Conservation (phyloP, 208 protist genomes). For the Herpetomonas samuelpessoai region DNA sequence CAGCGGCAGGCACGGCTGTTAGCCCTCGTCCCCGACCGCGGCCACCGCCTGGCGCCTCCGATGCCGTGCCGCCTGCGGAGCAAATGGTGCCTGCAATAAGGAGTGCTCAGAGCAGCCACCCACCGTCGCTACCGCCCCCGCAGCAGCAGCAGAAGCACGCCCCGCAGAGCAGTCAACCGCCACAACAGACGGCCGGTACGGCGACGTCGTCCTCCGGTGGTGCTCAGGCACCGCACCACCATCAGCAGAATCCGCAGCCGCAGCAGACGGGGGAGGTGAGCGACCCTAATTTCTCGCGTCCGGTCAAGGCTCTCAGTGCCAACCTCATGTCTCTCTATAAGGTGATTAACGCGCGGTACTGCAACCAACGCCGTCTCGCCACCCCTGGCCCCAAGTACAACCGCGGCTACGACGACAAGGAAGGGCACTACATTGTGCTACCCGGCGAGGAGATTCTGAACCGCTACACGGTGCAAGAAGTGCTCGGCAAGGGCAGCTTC, state of each 20-base stretch:
- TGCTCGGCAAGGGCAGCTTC: slow-evolving; percentile 90
- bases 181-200: too few species aligned
- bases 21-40: too few species aligned
- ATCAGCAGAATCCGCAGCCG: slow-evolving; percentile 2
- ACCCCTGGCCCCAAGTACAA: slow-evolving; percentile 77
- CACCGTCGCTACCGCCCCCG: too few species aligned
- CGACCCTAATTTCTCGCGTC: slow-evolving; percentile 18
- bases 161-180: too few species aligned
- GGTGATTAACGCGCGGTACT: slow-evolving; percentile 71
- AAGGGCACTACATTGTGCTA: slow-evolving; percentile 88
- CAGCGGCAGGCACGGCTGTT: too few species aligned
- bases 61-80: too few species aligned
- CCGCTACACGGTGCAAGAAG: slow-evolving; percentile 84
- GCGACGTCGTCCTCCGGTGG: too few species aligned
- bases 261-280: not conserved
- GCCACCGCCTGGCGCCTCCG: too few species aligned
- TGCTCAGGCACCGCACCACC: too few species aligned
- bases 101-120: too few species aligned
- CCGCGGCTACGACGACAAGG: slow-evolving; percentile 85
- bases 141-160: too few species aligned
- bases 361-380: slow-evolving; percentile 50
- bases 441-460: slow-evolving; percentile 79
- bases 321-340: slow-evolving; percentile 68
- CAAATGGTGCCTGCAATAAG: too few species aligned
- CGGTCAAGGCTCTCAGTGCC: slow-evolving; percentile 46